A percentile compares a stretch with the other conserved stretches of the same genome.
Evolutionary conservation across 306 rosid genomes (phyloP).

Genomic region (Phaseolus lunatus): DNA sequence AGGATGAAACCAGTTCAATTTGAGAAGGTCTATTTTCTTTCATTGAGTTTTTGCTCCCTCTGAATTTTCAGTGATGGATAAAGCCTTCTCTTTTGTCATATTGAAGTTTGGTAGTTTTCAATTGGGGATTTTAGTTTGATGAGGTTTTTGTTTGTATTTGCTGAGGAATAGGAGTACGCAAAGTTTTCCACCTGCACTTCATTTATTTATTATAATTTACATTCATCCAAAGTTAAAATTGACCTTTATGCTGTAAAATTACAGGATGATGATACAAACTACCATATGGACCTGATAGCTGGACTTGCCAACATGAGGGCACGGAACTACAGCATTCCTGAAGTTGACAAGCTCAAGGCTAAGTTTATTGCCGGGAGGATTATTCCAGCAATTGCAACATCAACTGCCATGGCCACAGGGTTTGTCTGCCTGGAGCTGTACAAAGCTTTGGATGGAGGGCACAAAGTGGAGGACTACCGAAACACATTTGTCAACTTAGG

Average conservation of each 20-base stretch:
- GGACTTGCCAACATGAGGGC: conserved; percentile 99
- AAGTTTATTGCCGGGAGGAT: conserved; percentile 95
- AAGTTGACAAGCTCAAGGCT: conserved; percentile 97
- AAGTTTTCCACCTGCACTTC: conserved; percentile 2
- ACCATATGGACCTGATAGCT: conserved; percentile 93
- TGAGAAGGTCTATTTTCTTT: conserved; percentile 70
- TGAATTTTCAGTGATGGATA: conserved; percentile 15
- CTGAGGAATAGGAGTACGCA: conserved; percentile 5
- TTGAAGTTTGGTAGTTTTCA: conserved; percentile 2
- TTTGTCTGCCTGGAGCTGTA: conserved; percentile 93
- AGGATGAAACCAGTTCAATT: conserved; percentile 97
- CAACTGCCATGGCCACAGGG: conserved; percentile 99
- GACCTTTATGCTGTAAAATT: conserved; percentile 28
- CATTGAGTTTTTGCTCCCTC: background rate
- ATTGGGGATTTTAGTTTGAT: conserved; percentile 12
- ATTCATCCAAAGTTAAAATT: conserved; percentile 6
- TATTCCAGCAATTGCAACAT: conserved; percentile 97
- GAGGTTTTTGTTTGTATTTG: conserved; percentile 32
- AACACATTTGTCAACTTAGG: conserved; percentile 96
- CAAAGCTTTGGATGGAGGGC: conserved; percentile 84
- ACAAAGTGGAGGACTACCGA: conserved; percentile 86
- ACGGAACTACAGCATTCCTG: conserved; percentile 89
- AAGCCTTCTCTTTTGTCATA: conserved; percentile 5
- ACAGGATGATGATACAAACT: conserved; percentile 98
- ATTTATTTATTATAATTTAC: background rate